Conservation (phyloP, 306 rosid genomes). For the Mimosa bimucronata region DNA sequence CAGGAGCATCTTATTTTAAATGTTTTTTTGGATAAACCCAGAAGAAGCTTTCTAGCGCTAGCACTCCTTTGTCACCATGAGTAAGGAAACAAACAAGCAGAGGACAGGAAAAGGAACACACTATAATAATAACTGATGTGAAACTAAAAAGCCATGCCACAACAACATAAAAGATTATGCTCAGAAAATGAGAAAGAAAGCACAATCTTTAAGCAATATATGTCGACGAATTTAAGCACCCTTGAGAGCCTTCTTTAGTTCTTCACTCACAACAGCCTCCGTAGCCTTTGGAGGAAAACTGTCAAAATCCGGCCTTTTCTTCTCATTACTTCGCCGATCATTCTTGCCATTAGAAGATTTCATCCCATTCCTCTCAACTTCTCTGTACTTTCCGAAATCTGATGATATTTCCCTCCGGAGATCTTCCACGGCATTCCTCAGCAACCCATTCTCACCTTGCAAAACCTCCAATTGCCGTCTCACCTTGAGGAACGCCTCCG, state of each 20-base stretch:
- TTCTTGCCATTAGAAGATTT: slow-evolving; percentile 31
- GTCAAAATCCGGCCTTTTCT: slow-evolving; percentile 47
- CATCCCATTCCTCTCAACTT: slow-evolving; percentile 39
- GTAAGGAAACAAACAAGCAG: neutral
- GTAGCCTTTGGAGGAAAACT: slow-evolving; percentile 39
- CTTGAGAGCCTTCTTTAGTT: slow-evolving; percentile 57
- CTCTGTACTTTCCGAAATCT: slow-evolving; percentile 43
- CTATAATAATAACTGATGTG: slow-evolving; percentile 28
- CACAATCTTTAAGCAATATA: neutral
- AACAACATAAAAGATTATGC: neutral
- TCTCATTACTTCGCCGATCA: slow-evolving; percentile 52
- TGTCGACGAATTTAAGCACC: slow-evolving; percentile 40
- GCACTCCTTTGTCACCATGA: too few relatives aligned
- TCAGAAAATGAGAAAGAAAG: neutral
- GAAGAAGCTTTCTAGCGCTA: too few relatives aligned
- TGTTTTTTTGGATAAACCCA: too few relatives aligned
- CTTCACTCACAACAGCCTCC: slow-evolving; percentile 51
- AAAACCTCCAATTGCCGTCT: slow-evolving; percentile 74
- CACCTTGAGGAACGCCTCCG: slow-evolving; percentile 60
- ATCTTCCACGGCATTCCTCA: slow-evolving; percentile 78
- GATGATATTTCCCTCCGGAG: slow-evolving; percentile 63
- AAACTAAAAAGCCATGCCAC: slow-evolving; percentile 18
- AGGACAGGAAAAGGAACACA: slow-evolving; percentile 1
- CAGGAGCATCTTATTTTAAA: too few relatives aligned
- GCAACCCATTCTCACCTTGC: slow-evolving; percentile 65